phyloP scores from a whole-genome alignment of 352 stramenopile species.

The Pythium myriotylum region DNA sequence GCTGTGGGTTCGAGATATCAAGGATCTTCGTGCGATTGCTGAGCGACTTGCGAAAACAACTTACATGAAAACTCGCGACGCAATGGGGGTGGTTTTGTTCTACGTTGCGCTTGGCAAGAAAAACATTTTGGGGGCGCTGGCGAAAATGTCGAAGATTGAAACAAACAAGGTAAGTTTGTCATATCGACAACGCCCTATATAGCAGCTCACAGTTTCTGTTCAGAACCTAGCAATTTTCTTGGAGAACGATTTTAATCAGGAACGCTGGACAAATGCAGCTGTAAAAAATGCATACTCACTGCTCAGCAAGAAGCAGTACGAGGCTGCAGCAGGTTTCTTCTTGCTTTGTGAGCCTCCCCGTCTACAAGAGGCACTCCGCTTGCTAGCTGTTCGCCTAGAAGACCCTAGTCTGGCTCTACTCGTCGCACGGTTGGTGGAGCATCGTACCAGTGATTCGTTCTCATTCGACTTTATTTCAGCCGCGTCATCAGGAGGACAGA shows the following conservation, averaged over 20 bases:
- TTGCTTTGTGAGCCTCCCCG: slow-evolving; percentile 91
- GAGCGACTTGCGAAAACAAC: slow-evolving; percentile 70
- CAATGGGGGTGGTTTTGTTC: slow-evolving; percentile 72
- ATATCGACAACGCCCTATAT: background rate
- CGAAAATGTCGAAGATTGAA: slow-evolving; percentile 74
- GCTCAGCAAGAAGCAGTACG: slow-evolving; percentile 92
- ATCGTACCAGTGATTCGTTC: slow-evolving; percentile 49
- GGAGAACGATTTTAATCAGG: slow-evolving; percentile 80
- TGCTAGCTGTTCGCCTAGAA: slow-evolving; percentile 85
- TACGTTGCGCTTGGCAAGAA: slow-evolving; percentile 84
- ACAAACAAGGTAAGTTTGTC: slow-evolving; percentile 58
- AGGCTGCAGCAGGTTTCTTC: slow-evolving; percentile 91
- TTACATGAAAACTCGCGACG: slow-evolving; percentile 67
- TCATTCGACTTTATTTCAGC: slow-evolving; percentile 56
- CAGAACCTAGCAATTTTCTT: slow-evolving; percentile 78
- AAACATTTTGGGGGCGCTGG: slow-evolving; percentile 71
- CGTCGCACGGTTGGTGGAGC: slow-evolving; percentile 88
- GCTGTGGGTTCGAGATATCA: slow-evolving; percentile 81
- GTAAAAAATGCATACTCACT: slow-evolving; percentile 96
- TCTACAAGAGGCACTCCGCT: slow-evolving; percentile 91
- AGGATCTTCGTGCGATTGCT: slow-evolving; percentile 63
- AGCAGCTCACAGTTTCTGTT: background rate
- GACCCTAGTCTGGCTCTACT: slow-evolving; percentile 91
- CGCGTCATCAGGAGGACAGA: slow-evolving; percentile 28
- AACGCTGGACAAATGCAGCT: slow-evolving; percentile 84